Evolutionary conservation across 768 basidiomycete genomes (phyloP).

Genomic region (Naganishia kalamii): DNA sequence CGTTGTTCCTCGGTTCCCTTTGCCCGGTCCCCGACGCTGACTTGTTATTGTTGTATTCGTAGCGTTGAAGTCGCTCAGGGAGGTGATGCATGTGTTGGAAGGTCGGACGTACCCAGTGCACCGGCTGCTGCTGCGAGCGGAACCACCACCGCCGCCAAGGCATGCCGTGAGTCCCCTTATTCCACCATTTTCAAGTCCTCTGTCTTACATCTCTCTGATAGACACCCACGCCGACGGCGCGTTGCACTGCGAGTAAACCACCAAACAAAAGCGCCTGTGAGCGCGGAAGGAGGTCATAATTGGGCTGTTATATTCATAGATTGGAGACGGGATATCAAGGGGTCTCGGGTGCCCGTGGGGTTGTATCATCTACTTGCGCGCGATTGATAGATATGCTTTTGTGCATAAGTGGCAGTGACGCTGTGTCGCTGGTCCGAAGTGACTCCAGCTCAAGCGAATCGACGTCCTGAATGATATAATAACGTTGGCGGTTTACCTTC

Average conservation of each 20-base stretch:
- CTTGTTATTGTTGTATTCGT: slow-evolving; percentile 20
- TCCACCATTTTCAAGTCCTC: background rate
- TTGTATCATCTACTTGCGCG: too few relatives aligned
- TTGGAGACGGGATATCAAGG: too few relatives aligned
- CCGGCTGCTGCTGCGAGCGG: slow-evolving; percentile 25
- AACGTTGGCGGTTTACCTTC: too few relatives aligned
- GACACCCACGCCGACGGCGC: slow-evolving; percentile 38
- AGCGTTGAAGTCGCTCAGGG: slow-evolving; percentile 37
- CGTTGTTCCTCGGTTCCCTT: background rate
- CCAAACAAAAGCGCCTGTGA: too few relatives aligned
- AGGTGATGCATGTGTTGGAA: slow-evolving; percentile 32
- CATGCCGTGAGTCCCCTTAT: slow-evolving; percentile 19
- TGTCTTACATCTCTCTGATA: background rate
- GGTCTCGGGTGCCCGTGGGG: too few relatives aligned
- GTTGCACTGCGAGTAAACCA: slow-evolving; percentile 18
- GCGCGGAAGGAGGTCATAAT: too few relatives aligned
- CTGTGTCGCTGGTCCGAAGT: too few relatives aligned
- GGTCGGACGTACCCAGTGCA: slow-evolving; percentile 8
- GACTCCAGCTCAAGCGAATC: too few relatives aligned
- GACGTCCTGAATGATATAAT: too few relatives aligned
- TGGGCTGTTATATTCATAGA: too few relatives aligned
- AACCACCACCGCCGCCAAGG: slow-evolving; percentile 18
- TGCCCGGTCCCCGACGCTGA: background rate
- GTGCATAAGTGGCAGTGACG: too few relatives aligned
- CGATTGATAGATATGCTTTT: too few relatives aligned